These are phyloP conservation scores for Neoconidiobolus thromboides DNA, from an alignment of 371 early-diverging fungal species.

Conservation along the genomic window DNA sequence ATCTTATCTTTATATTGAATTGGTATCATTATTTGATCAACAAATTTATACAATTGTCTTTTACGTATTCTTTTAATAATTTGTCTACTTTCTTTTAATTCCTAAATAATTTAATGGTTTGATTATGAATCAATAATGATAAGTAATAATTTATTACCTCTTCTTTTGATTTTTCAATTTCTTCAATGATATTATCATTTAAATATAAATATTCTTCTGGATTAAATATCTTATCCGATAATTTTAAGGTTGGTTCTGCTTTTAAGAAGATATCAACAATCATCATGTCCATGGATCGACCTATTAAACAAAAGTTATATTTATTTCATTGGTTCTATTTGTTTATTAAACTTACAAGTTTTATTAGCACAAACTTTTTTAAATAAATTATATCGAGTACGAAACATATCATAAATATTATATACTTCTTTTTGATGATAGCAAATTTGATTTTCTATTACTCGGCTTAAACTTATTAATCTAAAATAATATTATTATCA, in stretches of 20 bases:
- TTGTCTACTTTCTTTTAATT: conserved; percentile 35
- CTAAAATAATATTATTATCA: conserved; percentile 15
- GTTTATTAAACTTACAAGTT: conserved; percentile 23
- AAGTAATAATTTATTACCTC: conserved; percentile 13
- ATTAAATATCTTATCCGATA: conserved; percentile 45
- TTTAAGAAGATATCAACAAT: conserved; percentile 61
- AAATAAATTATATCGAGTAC: conserved; percentile 74
- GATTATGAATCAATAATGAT: background rate
- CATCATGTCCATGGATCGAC: conserved; percentile 66
- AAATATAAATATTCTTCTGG: conserved; percentile 51
- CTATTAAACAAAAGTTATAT: conserved; percentile 8
- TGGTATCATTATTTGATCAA: conserved; percentile 64
- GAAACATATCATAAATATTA: conserved; percentile 75
- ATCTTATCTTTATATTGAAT: conserved; percentile 18
- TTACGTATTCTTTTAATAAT: conserved; percentile 53
- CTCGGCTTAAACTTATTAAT: conserved; percentile 59
- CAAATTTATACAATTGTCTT: conserved; percentile 72
- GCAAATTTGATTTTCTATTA: conserved; percentile 75
- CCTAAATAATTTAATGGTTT: conserved; percentile 11
- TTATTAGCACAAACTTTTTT: conserved; percentile 86
- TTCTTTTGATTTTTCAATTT: conserved; percentile 49
- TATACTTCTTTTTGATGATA: conserved; percentile 65
- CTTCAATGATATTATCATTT: conserved; percentile 69
- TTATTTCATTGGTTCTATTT: conserved; percentile 7
- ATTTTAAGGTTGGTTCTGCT: conserved; percentile 55